Percentiles rank a stretch among this genome's conserved stretches.
Evolutionary conservation across 257 asterid genomes (phyloP).

Genomic region (Solanum raphanifolium): DNA sequence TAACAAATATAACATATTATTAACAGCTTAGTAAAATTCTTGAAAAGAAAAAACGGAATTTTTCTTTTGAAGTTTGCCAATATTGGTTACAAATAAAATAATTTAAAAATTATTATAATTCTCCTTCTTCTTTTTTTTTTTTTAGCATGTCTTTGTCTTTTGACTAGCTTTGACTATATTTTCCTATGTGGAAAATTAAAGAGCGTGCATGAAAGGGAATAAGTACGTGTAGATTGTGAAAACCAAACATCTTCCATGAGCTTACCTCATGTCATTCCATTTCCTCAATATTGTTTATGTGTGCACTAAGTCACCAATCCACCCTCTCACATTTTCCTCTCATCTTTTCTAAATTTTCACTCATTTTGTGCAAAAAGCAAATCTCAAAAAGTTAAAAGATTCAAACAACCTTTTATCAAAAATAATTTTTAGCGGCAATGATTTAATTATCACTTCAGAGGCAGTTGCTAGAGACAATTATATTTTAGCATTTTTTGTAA

Average conservation of each 20-base stretch:
- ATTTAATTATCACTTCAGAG: background rate
- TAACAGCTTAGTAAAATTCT: no score
- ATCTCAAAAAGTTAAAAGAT: background rate
- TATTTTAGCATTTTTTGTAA: no score
- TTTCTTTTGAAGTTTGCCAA: background rate
- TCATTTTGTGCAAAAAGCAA: background rate
- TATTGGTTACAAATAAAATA: background rate
- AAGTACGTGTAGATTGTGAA: slow-evolving; percentile 3
- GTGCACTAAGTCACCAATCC: background rate
- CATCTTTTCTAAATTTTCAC: background rate
- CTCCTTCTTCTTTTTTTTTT: no score
- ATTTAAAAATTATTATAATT: no score
- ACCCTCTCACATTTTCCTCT: background rate
- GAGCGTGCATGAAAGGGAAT: background rate
- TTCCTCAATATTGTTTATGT: background rate
- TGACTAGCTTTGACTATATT: background rate
- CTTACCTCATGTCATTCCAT: slow-evolving; percentile 3
- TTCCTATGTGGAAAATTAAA: background rate
- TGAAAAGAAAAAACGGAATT: background rate
- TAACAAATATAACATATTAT: no score
- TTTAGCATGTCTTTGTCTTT: background rate
- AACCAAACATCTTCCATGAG: background rate
- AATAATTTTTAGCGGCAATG: no score
- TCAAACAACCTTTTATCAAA: background rate
- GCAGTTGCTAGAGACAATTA: background rate